phyloP scores from a whole-genome alignment of 805 yeast genomes.

The Starmerella powellii region DNA sequence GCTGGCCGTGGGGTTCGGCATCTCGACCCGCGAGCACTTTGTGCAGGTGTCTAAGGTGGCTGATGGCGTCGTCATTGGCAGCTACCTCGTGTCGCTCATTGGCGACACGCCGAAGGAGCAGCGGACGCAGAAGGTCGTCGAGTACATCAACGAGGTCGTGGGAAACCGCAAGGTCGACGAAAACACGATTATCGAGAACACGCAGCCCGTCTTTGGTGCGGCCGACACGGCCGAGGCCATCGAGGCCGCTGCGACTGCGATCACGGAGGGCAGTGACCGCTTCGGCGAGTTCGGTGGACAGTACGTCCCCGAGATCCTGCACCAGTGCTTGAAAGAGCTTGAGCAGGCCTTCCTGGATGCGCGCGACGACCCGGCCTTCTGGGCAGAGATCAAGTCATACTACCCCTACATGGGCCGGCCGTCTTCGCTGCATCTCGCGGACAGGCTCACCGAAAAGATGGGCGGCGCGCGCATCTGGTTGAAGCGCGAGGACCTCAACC shows the following conservation, averaged over 20 bases:
- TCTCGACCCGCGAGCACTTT: conserved; percentile 85
- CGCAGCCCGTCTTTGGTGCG: conserved; percentile 3
- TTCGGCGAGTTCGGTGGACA: conserved; percentile 98
- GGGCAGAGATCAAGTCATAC: conserved; percentile 79
- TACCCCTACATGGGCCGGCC: conserved; percentile 96
- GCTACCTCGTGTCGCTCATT: conserved; percentile 61
- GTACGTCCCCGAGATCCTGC: conserved; percentile 93
- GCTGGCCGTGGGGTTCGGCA: conserved; percentile 94
- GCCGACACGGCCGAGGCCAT: conserved; percentile 11
- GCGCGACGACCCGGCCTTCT: conserved; percentile 76
- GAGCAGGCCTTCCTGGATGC: conserved; percentile 82
- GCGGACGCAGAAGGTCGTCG: conserved; percentile 51
- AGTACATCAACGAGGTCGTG: conserved; percentile 57
- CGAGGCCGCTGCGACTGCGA: conserved; percentile 24
- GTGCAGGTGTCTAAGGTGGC: conserved; percentile 63
- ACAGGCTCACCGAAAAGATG: conserved; percentile 72
- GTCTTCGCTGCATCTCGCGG: conserved; percentile 81
- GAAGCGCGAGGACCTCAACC: conserved; percentile 78
- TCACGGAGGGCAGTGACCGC: conserved; percentile 45
- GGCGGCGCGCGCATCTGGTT: conserved; percentile 97
- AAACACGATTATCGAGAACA: conserved; percentile 8
- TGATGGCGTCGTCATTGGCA: conserved; percentile 95
- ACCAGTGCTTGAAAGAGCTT: conserved; percentile 78
- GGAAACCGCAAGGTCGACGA: conserved; percentile 35
- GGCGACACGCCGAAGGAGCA: conserved; percentile 43